phyloP scores from a whole-genome alignment of 148 eudicot species.

The Vaccinium darrowii region DNA sequence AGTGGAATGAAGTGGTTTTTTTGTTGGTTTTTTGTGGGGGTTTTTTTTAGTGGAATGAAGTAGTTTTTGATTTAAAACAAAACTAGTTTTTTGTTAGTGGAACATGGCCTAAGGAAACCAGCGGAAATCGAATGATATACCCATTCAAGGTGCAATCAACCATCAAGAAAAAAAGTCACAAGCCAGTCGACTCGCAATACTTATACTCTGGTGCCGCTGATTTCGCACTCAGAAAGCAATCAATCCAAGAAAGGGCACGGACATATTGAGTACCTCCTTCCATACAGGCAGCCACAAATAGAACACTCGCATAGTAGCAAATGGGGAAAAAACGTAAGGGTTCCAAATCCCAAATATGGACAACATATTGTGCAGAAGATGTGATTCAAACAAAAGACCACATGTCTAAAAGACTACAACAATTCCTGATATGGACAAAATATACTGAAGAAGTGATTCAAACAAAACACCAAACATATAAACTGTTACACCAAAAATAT shows the following conservation, averaged over 20 bases:
- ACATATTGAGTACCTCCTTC: not conserved
- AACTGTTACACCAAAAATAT: not conserved
- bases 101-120: too few relatives aligned
- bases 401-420: not conserved
- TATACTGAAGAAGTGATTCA: not conserved
- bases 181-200: not conserved
- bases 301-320: not conserved
- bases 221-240: not conserved
- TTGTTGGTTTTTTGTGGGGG: too few relatives aligned
- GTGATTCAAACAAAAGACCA: not conserved
- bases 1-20: too few relatives aligned
- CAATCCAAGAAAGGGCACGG: not conserved
- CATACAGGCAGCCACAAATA: not conserved
- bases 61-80: too few relatives aligned
- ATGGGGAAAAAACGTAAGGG: not conserved
- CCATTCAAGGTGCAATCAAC: slow-evolving; percentile 2
- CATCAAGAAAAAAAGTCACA: not conserved
- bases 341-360: not conserved
- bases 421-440: not conserved
- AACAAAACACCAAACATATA: not conserved
- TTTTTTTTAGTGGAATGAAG: too few relatives aligned
- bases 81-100: too few relatives aligned
- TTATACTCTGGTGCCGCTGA: not conserved
- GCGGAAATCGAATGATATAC: not conserved
- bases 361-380: not conserved